Evolutionary conservation across 768 basidiomycete genomes (phyloP), one percentile per base, ranked within the genome.

Genomic region (Kwoniella pini): DNA sequence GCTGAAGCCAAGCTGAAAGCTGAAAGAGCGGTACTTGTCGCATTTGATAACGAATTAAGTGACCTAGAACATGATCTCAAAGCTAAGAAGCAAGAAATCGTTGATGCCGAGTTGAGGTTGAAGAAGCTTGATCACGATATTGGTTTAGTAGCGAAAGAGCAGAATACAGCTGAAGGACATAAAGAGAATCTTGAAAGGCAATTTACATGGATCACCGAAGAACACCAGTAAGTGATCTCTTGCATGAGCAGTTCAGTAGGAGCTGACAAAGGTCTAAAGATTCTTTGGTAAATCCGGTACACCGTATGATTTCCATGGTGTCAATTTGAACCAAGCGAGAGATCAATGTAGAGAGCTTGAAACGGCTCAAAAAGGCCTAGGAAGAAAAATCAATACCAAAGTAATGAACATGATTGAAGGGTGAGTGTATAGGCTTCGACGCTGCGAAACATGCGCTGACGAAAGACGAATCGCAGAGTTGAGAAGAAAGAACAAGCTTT

Each of bases 361-460:
- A 66, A 81, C 84, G 19, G 82, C 86, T 45, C 91, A 91, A 74
- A 88, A 87, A 69, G 86, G 87, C 21, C 87, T 91, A 86, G 94
- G 92, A 81, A 91, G 92, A 81, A 96, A 94, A 77, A 83, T 98
- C 71, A 98, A 99, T 69, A 87, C 88, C 2, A 96, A 95, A 77
- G 93, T 92, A 45, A 86, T 96, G 81, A 90, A 88, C 68, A 94
- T 94, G 89, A 90, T 97, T 50, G 95, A 96, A 67, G 88, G 85
- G 92, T 96, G 63, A 60, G 86, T 79, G 13, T n/a, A n/a, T 15
- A 9, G 10, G 24, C 4, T 24, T n/a, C 26, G 7, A 36, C 33
- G 7, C 15, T 36, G 33, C 33, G n/a, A n/a, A n/a, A 36, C 33
- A 36, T 36, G 33, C 15, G 33, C 33, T 36, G 33, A 36, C 15